A percentile compares a stretch with the other conserved stretches of the same genome.
Conservation (phyloP, 202 grass and related monocot species). For the Brachypodium distachyon region DNA sequence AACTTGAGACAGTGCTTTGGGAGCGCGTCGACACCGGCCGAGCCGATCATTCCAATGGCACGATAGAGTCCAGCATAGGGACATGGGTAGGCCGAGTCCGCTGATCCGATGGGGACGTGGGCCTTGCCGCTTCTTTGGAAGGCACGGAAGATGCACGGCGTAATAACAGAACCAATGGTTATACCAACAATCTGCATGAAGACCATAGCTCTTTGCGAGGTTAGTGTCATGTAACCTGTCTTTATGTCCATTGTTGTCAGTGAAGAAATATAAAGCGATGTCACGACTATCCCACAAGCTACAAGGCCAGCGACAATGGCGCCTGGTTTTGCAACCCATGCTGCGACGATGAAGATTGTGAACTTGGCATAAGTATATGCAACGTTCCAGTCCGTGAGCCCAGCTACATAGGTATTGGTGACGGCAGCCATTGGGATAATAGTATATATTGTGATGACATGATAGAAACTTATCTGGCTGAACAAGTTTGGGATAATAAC, state of each 20-base stretch:
- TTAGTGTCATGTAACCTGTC: constrained; percentile 45
- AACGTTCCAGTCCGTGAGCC: constrained; percentile 56
- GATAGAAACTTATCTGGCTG: constrained; percentile 28
- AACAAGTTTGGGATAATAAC: constrained; percentile 26
- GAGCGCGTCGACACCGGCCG: constrained; percentile 7
- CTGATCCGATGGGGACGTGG: neutral
- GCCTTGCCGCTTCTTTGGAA: neutral
- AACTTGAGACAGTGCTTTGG: neutral
- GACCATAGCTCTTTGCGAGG: constrained; percentile 31
- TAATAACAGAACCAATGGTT: neutral
- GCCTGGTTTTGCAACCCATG: constrained; percentile 30
- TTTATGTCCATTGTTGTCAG: constrained; percentile 37
- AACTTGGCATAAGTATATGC: constrained; percentile 42
- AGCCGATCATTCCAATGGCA: neutral
- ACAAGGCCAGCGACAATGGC: constrained; percentile 38
- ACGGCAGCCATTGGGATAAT: constrained; percentile 20
- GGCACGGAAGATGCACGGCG: constrained; percentile 14
- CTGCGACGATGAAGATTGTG: constrained; percentile 28
- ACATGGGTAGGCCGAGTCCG: neutral
- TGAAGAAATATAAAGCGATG: constrained; percentile 17
- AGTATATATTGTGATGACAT: neutral
- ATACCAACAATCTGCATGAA: constrained; percentile 31
- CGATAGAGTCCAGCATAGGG: constrained; percentile 7
- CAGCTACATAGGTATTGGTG: constrained; percentile 40
- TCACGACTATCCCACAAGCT: constrained; percentile 23